Base-by-base conservation (phyloP, 2,329 filamentous ascomycete genomes). In the Epichloe typhina region DNA sequence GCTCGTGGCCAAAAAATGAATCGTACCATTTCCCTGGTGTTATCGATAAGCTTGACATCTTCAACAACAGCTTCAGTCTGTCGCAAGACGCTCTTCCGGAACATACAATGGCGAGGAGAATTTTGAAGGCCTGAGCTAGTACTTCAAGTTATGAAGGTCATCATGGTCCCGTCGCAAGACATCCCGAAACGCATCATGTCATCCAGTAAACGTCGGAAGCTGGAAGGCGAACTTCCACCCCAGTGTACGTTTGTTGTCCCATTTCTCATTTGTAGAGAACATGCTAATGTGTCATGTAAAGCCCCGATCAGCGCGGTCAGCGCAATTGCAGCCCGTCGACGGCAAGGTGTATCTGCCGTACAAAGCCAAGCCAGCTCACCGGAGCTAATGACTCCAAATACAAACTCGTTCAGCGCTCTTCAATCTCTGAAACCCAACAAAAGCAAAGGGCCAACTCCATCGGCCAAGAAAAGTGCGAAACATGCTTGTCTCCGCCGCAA, bases 271-370 rank as follows among this genome's bases (percentile, higher is more conserved):
- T 43, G 8, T 2, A 37, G 9, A 12, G n/a, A 19, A 15, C 5
- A 19, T 9, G 19, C 50, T 51, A 38, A 51, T 15, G 8, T 17
- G 2, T 15, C 26, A 26, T 9, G 11, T 23, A 5, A 12, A 52
- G 57, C 55, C 51, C 56, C 61, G 3, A 59, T 62, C 51, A 67
- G 62, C 42, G 66, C 66, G n/a, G 55, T 68, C n/a, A 68, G 64
- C 53, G 66, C 67, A 5, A 55, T 69, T 19, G 63, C 66, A 36
- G 67, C 66, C 52, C 61, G 65, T 13, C 61, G 66, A 33, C 63
- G 59, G 11, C 55, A 61, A 17, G 56, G 51, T 15, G 55, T 53
- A 15, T 52, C 54, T 26, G 51, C 51, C 46, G 55, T 54, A 11
- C 41, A 38, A 31, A 53, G 21, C 46, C 35, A 38, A 43, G 21